Conservation (phyloP, 257 asterid species). For the Nyctanthes arbortristis region DNA sequence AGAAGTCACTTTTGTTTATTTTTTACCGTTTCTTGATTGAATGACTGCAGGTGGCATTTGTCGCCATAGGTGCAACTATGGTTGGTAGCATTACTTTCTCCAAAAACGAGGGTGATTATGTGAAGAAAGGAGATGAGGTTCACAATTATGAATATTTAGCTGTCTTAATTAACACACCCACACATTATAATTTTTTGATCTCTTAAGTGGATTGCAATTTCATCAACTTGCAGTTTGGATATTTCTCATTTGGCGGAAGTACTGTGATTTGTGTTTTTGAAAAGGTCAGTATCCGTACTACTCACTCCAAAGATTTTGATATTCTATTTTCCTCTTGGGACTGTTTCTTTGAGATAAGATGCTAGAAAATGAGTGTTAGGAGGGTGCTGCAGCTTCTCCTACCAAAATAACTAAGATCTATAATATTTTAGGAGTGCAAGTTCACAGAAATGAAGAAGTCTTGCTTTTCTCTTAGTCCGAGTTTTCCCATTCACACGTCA, state of each 20-base stretch:
- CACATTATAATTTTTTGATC: background rate
- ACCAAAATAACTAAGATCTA: background rate
- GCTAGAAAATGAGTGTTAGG: background rate
- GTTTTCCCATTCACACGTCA: background rate
- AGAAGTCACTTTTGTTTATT: too few relatives aligned
- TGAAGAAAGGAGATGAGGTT: constrained; percentile 95
- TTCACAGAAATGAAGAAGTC: background rate
- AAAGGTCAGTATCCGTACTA: constrained; percentile 53
- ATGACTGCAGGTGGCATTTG: constrained; percentile 83
- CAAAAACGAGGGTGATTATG: constrained; percentile 63
- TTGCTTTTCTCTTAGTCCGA: background rate
- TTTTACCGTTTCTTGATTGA: too few relatives aligned
- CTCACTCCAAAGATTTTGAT: background rate
- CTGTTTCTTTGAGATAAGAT: background rate
- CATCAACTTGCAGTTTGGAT: constrained; percentile 70
- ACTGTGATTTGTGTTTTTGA: constrained; percentile 94
- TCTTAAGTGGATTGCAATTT: constrained; percentile 9
- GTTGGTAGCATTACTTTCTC: constrained; percentile 92
- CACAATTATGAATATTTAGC: background rate
- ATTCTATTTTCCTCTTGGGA: background rate
- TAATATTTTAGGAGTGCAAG: background rate
- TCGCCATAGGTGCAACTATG: constrained; percentile 99
- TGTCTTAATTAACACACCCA: background rate
- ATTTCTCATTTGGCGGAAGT: constrained; percentile 98
- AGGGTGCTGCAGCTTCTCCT: background rate